phyloP scores from a whole-genome alignment of 2,329 filamentous ascomycete species.

The Grosmannia huntii region DNA sequence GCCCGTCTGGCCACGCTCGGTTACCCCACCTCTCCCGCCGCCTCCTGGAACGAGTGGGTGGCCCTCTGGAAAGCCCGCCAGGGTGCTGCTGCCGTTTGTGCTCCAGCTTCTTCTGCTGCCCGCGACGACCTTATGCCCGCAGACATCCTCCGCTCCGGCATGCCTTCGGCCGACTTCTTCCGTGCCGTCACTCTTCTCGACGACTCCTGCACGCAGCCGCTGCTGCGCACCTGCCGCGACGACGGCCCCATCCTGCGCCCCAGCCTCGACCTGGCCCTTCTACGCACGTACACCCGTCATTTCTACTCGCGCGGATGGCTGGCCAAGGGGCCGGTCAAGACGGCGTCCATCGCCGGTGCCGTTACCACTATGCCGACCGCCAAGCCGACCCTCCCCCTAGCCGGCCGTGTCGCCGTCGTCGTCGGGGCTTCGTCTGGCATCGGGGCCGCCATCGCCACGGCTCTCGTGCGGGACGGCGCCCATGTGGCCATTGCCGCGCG shows the following conservation, averaged over 20 bases:
- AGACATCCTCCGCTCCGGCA: slow-evolving; percentile 67
- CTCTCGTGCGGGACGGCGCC: slow-evolving; percentile 57
- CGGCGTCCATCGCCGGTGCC: not conserved
- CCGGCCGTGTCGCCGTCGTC: slow-evolving; percentile 60
- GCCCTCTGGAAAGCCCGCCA: slow-evolving; percentile 50
- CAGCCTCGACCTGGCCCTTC: slow-evolving; percentile 54
- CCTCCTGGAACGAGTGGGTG: slow-evolving; percentile 64
- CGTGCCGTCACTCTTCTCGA: slow-evolving; percentile 60
- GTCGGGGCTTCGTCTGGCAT: slow-evolving; percentile 72
- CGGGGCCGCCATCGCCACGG: slow-evolving; percentile 58
- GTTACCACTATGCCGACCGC: not conserved
- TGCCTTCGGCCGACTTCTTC: slow-evolving; percentile 63
- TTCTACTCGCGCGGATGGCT: slow-evolving; percentile 75
- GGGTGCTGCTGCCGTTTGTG: slow-evolving; percentile 18
- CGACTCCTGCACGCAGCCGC: slow-evolving; percentile 52
- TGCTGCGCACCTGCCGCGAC: slow-evolving; percentile 29
- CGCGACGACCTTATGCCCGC: slow-evolving; percentile 64
- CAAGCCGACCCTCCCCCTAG: slow-evolving; percentile 41
- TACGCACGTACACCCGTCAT: slow-evolving; percentile 67
- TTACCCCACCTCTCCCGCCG: slow-evolving; percentile 48
- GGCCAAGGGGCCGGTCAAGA: slow-evolving; percentile 18
- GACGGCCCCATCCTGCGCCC: slow-evolving; percentile 40
- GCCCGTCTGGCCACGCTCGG: slow-evolving; percentile 51
- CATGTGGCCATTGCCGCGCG: slow-evolving; percentile 62
- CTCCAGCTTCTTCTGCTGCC: not conserved